Base-by-base conservation (phyloP, 129 eudicot species). In the Flaveria robusta region DNA sequence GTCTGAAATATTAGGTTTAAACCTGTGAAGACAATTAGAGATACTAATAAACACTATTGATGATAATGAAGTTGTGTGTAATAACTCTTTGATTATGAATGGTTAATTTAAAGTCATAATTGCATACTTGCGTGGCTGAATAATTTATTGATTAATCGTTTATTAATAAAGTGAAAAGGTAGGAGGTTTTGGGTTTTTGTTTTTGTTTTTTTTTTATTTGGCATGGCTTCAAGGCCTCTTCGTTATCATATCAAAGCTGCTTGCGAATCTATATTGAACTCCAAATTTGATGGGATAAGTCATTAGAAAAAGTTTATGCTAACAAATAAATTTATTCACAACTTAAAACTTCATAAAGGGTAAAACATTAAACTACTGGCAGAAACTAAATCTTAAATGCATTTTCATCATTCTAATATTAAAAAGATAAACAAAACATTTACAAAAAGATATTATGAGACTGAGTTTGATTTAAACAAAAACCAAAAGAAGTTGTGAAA, bases 51-150 rank as follows among this genome's bases (percentile, higher is more conserved):
- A 56, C 69, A 68, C 70, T 24, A 54, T 34, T 34, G 74, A 68
- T 66, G 74, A 58, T 78, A 45, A 76, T 76, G 24, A 68, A 27
- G 62, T 27, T 27, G 73, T 18, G 23, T 73, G 43, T 31, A 70
- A 39, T 31, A 73, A 73, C 75, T 13, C 49, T 54, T 80, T 19
- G 42, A 43, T 80, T 54, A 73, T 73, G 74, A 39, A 66, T 73
- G 39, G 23, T 52, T 49, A 63, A 50, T 26, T 50, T 66, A 26
- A 37, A 24, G 39, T 60, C 18, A 26, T 24, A 56, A 56, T 20
- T 23, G 31, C 20, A 7, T 16, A 51, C 58, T 51, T 51, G n/a
- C 18, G 58, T 51, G 58, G 58, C 9, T 51, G 10, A 51, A 51
- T 51, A 16, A 5, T 3, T 51, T 51, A 15, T 51, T 16, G 58